These are phyloP conservation scores for Coemansia sp. DNA, from an alignment of 192 early-diverging fungal genomes.

Conservation along the genomic window DNA sequence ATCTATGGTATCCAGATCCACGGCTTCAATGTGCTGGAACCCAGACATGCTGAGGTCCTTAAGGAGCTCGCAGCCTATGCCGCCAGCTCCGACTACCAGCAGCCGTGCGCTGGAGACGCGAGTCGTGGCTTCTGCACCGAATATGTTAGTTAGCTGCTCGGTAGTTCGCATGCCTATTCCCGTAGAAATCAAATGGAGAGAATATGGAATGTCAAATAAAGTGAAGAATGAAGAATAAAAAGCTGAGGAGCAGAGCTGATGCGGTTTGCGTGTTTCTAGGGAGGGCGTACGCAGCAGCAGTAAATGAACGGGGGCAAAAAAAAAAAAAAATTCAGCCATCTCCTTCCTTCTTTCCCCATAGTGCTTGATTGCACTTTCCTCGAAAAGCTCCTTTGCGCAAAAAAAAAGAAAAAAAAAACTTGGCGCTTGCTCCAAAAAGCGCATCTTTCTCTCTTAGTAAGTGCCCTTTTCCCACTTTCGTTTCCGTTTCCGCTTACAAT, in stretches of 20 bases:
- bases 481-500: background rate
- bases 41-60: slow-evolving; percentile 93
- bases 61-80: slow-evolving; percentile 98
- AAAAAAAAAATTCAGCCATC: too few relatives aligned
- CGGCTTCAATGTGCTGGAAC: slow-evolving; percentile 80
- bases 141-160: slow-evolving; percentile 26
- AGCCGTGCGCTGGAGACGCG: slow-evolving; percentile 38
- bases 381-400: background rate
- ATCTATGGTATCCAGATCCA: slow-evolving; percentile 99
- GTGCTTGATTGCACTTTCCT: background rate
- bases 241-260: background rate
- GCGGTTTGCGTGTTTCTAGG: too few relatives aligned
- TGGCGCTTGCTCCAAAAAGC: too few relatives aligned
- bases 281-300: too few relatives aligned
- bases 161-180: slow-evolving; percentile 14
- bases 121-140: slow-evolving; percentile 22
- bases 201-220: background rate
- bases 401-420: background rate
- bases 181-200: background rate
- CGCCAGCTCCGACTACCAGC: slow-evolving; percentile 84
- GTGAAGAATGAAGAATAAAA: background rate
- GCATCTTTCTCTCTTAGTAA: too few relatives aligned
- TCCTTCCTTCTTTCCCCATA: background rate
- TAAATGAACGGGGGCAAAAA: background rate
- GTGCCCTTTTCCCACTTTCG: too few relatives aligned